Evolutionary conservation across 2,329 filamentous ascomycete species (phyloP), one percentile per base, ranked within the genome.

Genomic region (Aspergillus awamori): DNA sequence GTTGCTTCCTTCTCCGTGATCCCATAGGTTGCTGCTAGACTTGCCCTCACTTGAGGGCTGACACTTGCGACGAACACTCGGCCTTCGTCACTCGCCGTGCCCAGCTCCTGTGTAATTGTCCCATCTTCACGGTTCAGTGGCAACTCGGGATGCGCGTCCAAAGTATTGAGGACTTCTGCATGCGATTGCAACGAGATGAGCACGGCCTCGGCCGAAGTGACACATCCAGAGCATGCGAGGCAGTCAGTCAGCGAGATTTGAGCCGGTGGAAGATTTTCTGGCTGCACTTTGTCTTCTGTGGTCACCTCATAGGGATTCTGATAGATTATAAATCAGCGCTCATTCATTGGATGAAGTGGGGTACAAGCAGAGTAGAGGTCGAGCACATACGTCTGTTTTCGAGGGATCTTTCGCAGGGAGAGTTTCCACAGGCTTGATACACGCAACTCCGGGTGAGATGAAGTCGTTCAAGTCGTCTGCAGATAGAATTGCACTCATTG

Each of bases 391-490:
- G 64, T 79, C 75, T 57, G 73, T 68, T 24, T 80, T 77, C 54
- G 80, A 75, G 24, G 85, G 77, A 36, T 85, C 79, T 66, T 85
- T 83, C 53, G 84, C 78, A 2, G 95, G 94, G 13, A 99, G 86
- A 2, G 92, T 96, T 77, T 99, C 95, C 74, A 99, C 85, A 28
- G 95, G 95, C 74, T 99, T 98, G 78, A 99, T 98, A 80, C 95
- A 99, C 65, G 95, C 95, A 72, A 99, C 93, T 64, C 94, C 93
- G 13, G 95, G 95, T 60, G 91, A 95, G 75, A 99, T 99, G 81
- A 99, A 99, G 83, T 99, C 95, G 83, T 99, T 99, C 63, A 99
- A 84, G 77, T 97, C 93, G 82, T 99, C 94, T 72, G 90, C 89
- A 59, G 93, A 98, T 71, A 99, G 89, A 72, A 99, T 99, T 65